A percentile compares a stretch with the other conserved stretches of the same genome.
phyloP scores from a whole-genome alignment of 331 rosid genomes.

The Malus hybrid region DNA sequence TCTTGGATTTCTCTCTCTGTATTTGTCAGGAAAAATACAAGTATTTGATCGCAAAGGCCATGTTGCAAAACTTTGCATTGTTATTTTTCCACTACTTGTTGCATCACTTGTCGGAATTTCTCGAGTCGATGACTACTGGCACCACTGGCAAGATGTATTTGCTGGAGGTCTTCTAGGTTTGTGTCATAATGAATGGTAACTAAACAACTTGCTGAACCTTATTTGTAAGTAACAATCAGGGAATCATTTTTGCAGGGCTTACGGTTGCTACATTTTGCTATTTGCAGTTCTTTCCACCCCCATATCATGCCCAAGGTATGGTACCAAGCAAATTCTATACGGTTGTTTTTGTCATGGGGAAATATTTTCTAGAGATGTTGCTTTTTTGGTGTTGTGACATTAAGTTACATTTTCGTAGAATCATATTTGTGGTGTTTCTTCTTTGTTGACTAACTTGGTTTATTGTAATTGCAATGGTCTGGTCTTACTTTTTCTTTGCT shows the following conservation, averaged over 20 bases:
- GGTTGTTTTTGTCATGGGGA: not conserved
- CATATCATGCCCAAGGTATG: conserved; percentile 74
- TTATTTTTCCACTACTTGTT: conserved; percentile 58
- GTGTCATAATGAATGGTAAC: conserved; percentile 13
- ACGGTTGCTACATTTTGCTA: conserved; percentile 68
- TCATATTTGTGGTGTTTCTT: not conserved
- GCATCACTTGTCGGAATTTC: conserved; percentile 85
- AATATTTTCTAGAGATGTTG: not conserved
- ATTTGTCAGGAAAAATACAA: conserved; percentile 71
- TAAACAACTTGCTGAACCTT: not conserved
- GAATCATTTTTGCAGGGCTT: conserved; percentile 49
- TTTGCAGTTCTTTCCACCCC: conserved; percentile 86
- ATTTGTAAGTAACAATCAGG: conserved; percentile 3
- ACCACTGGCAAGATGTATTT: conserved; percentile 92
- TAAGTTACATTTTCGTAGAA: not conserved
- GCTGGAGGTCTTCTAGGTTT: conserved; percentile 81
- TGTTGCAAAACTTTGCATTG: conserved; percentile 67
- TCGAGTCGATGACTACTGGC: conserved; percentile 92
- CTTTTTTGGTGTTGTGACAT: not conserved
- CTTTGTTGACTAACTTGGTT: no score
- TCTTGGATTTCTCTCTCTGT: conserved; percentile 67
- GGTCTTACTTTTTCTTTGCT: not conserved
- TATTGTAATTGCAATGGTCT: no score
- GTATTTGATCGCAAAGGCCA: conserved; percentile 69
- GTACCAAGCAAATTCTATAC: conserved; percentile 1